Base-by-base conservation (phyloP, 2,329 filamentous ascomycete species). In the Zymoseptoria tritici region DNA sequence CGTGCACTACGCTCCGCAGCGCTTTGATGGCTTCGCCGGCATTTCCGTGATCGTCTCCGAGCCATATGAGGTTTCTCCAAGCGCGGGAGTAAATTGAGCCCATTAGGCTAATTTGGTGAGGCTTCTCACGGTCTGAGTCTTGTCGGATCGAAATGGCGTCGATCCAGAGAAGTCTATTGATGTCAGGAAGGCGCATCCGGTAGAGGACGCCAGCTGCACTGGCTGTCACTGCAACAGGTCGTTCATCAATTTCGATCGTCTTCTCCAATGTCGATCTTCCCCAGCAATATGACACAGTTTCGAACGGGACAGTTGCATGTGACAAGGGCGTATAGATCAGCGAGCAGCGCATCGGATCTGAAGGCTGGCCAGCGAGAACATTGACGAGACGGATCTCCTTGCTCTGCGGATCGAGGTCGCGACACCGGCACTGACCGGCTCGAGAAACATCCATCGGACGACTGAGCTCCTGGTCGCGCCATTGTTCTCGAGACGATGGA, bases 121-220 rank as follows among this genome's bases (percentile, higher is more conserved):
- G 31, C 53, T 54, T 56, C 36, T 60, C 57, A 5, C 8, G n/a
- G 8, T n/a, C 11, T 6, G 52, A 9, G 5, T 16, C 29, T 42
- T 60, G 57, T 20, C 52, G 52, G 46, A 60, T 60, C 7, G 54
- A 57, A 3, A 60, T 21, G 16, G 50, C 50, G 9, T 52, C 50
- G 50, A 52, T 52, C 50, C 50, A 52, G 11, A 52, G 9, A n/a
- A 52, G 13, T 21, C 50, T 2, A 52, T 21, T 8, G 16, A 11
- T n/a, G 50, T 52, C 50, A n/a, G 50, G 50, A 22, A 13, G 11
- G 20, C 50, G 50, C 13, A 52, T 52, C 13, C 50, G 50, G 24
- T 52, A 21, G 24, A 52, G 50, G 19, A 52, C 50, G 2, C 20
- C 16, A 21, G 20, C 50, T 52, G 50, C 50, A 8, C 50, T 52